Percentiles rank a stretch among this genome's conserved stretches.
phyloP scores from a whole-genome alignment of 1,139 yeast genomes.

The Taphrina confusa region DNA sequence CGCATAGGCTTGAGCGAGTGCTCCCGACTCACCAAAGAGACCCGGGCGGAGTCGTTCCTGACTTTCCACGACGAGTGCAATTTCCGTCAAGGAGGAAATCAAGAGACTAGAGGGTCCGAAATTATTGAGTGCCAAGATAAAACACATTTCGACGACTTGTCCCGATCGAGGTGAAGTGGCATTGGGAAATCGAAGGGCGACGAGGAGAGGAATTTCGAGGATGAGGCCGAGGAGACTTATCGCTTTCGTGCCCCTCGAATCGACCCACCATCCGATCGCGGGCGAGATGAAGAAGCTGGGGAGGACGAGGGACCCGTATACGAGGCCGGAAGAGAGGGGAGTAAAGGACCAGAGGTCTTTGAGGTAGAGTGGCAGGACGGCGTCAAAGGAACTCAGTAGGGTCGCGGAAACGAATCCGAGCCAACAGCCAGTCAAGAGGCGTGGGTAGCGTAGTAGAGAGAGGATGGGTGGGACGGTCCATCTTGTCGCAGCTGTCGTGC shows the following conservation, averaged over 20 bases:
- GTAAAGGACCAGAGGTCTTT: slow-evolving; percentile 45
- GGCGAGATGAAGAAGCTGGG: slow-evolving; percentile 48
- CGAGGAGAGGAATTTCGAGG: slow-evolving; percentile 41
- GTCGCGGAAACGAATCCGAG: slow-evolving; percentile 45
- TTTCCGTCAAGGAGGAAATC: slow-evolving; percentile 46
- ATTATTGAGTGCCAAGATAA: slow-evolving; percentile 44
- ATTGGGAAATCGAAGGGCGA: slow-evolving; percentile 44
- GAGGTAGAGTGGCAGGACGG: slow-evolving; percentile 46
- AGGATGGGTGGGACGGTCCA: slow-evolving; percentile 8
- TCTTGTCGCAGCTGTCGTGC: neutral
- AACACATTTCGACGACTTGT: slow-evolving; percentile 45
- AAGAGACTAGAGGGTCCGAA: slow-evolving; percentile 42
- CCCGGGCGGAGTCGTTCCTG: slow-evolving; percentile 45
- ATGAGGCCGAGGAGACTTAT: slow-evolving; percentile 43
- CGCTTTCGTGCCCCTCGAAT: slow-evolving; percentile 45
- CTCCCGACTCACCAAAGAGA: slow-evolving; percentile 45
- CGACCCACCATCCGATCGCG: slow-evolving; percentile 44
- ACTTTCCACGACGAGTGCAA: slow-evolving; percentile 42
- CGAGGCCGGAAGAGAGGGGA: slow-evolving; percentile 45
- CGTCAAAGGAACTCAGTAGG: slow-evolving; percentile 46
- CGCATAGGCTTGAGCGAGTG: slow-evolving; percentile 48
- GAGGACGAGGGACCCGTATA: slow-evolving; percentile 42
- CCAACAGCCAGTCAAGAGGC: slow-evolving; percentile 43
- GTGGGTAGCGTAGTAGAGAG: slow-evolving; percentile 28
- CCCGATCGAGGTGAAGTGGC: slow-evolving; percentile 43